These are phyloP conservation scores for Coniochaeta sp. DNA, from an alignment of 2,329 filamentous ascomycete genomes.

Conservation along the genomic window DNA sequence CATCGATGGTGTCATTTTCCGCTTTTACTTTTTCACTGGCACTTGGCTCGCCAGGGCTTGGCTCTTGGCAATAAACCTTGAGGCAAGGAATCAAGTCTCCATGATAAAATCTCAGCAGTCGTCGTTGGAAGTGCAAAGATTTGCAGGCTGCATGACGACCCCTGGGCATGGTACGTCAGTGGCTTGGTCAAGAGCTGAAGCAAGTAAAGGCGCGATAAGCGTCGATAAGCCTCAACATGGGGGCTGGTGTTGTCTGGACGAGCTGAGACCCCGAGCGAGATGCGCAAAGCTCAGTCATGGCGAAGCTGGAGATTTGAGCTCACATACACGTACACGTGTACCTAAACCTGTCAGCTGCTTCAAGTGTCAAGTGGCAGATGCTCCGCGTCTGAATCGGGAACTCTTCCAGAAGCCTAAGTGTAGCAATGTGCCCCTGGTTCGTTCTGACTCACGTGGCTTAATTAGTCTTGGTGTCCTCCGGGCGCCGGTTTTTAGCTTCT, in stretches of 20 bases:
- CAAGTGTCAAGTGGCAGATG: too few relatives aligned
- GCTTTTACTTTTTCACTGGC: not conserved
- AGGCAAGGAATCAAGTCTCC: not conserved
- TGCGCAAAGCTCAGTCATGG: too few relatives aligned
- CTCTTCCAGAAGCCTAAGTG: not conserved
- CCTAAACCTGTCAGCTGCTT: too few relatives aligned
- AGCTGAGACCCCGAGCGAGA: not conserved
- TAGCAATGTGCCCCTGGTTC: not conserved
- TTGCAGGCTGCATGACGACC: not conserved
- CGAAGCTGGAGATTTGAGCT: too few relatives aligned
- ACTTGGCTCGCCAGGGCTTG: not conserved
- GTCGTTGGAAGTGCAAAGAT: not conserved
- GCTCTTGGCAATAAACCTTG: not conserved
- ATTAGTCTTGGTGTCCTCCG: not conserved
- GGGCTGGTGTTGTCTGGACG: not conserved
- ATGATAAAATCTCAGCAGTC: not conserved
- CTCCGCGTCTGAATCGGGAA: not conserved
- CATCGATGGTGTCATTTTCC: constrained; percentile 1
- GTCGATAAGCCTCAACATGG: not conserved
- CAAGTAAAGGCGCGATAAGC: not conserved
- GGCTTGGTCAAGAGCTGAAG: not conserved
- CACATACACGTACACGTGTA: too few relatives aligned
- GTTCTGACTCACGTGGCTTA: not conserved
- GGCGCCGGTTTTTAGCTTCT: not conserved
- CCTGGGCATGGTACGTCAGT: not conserved